Evolutionary conservation across 2,329 filamentous ascomycete species (phyloP), one percentile per base, ranked within the genome.

Genomic region (Colletotrichum godetiae): DNA sequence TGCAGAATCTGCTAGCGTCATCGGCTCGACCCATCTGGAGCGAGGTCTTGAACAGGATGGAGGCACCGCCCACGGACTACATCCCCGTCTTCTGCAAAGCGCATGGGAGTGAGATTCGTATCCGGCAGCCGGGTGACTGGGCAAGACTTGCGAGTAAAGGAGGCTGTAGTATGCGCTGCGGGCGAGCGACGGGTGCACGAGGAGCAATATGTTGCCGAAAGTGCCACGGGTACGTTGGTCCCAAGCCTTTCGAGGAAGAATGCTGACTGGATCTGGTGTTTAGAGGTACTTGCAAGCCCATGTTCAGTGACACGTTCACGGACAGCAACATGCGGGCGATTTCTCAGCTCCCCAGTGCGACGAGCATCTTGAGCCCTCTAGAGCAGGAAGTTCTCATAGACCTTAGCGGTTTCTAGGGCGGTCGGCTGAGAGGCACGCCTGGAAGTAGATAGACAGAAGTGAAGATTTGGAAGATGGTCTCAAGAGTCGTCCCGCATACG

Each of bases 61-160:
- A 76, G 27, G 24, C 13, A 3, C 84, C 86, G 53, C 74, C 78
- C 4, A 78, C 81, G 0, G 76, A 80, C 10, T 75, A 78, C n/a
- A 77, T 96, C 0, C 92, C 92, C 1, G 79, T 95, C 15, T 86
- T 85, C 6, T 97, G 94, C 78, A 78, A 83, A 6, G 88, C 87
- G 0, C 94, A 96, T 78, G 78, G 82, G 0, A 83, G 79, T 1
- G 86, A 84, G 33, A 88, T 84, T 0, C 83, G 85, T 58, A 87
- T 95, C 35, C 81, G 83, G 62, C 84, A 88, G 12, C 82, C 88
- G 0, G 81, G 86, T 1, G 86, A 90, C 22, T 94, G 90, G 88
- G 72, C 80, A 0, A 67, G 68, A 1, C 70, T 80, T 77, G 52
- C 49, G 24, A 27, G 53, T 7, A 22, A 59, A 4, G 60, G 42